Base-by-base conservation (phyloP, 1,284 basidiomycete genomes). In the Filobasidium uniguttulatum region DNA sequence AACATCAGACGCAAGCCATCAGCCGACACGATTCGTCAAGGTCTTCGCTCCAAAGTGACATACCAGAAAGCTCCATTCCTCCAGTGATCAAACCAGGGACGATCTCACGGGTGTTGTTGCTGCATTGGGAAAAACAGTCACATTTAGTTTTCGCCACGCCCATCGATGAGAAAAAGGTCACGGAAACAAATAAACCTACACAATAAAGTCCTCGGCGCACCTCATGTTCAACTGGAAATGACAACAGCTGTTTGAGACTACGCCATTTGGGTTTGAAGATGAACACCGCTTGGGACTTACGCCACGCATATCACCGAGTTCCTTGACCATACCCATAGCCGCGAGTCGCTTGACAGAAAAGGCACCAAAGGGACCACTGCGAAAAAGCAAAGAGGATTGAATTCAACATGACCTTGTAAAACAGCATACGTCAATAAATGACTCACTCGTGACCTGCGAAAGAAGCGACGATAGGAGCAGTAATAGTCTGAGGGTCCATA, bases 401-500 rank as follows among this genome's bases (percentile, higher is more conserved):
- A 9, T 19, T 23, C 19, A 14, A 5, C 17, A 45, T 30, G 41
- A 20, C 9, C 14, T 5, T n/a, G 14, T 15, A 10, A 22, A 19
- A 45, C 33, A 29, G 12, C 35, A 17, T 82, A 79, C 29, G 80
- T 82, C 17, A 79, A 78, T 35, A n/a, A n/a, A 76, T 77, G 45
- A 82, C 70, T n/a, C 36, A 51, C 52, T 58, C 57, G 47, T 61
- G 60, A 0, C 62, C 62, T 1, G 57, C 57, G 34, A 64, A 65
- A 8, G 65, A 66, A 41, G 59, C 58, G 57, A 85, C 71, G n/a
- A 87, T 72, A 0, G 83, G 83, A 1, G 82, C 81, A 26, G 82
- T 85, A 66, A 86, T 82, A 31, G 82, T 84, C 68, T 83, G 82
- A 28, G 84, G 84, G 66, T 87, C 85, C 84, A 87, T 87, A 37